Base-by-base conservation (phyloP, 2,329 filamentous ascomycete species). In the Grosmannia huntii region DNA sequence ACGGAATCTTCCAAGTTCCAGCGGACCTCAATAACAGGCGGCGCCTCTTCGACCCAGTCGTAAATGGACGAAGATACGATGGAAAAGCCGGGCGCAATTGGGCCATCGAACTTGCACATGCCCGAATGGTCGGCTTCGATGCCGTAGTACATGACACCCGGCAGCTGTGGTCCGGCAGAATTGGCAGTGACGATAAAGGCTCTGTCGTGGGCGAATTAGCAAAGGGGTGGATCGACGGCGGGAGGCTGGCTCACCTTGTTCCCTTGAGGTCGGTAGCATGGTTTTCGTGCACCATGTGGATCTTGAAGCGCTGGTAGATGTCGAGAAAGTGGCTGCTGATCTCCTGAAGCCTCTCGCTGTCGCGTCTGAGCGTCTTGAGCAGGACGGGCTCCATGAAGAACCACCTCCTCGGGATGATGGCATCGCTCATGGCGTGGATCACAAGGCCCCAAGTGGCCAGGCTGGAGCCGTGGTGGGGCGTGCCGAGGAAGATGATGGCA, bases 261-360 rank as follows among this genome's bases (percentile, higher is more conserved):
- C 81, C 82, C 63, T 80, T 85, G 41, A 90, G 65, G 62, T 89
- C 82, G 0, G 85, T 88, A 61, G 84, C 85, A 63, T 85, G 81
- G 52, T 84, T 85, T 66, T 91, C 87, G 58, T 90, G 86, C 44
- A 84, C 87, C 78, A 90, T 89, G 65, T 87, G 86, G 55, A 90
- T 83, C 62, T 82, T 79, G 66, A 88, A 90, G 1, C 83, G 77
- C 59, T 82, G 79, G 62, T 87, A 83, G 31, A 90, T 82, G 56
- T 89, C 83, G 21, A 85, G 75, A 63, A 91, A 91, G 59, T 85
- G 78, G 56, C 75, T 81, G 68, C 88, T 90, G 68, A 91, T 89
- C 60, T 85, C 84, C 64, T 86, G 81, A 5, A 91, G 71, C 0
- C 81, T 87, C 70, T 90, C 87, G 60, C 85, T 90, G 66, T 90